These are phyloP conservation scores for Boletales sp. DNA, from an alignment of 768 basidiomycete species.

Conservation along the genomic window DNA sequence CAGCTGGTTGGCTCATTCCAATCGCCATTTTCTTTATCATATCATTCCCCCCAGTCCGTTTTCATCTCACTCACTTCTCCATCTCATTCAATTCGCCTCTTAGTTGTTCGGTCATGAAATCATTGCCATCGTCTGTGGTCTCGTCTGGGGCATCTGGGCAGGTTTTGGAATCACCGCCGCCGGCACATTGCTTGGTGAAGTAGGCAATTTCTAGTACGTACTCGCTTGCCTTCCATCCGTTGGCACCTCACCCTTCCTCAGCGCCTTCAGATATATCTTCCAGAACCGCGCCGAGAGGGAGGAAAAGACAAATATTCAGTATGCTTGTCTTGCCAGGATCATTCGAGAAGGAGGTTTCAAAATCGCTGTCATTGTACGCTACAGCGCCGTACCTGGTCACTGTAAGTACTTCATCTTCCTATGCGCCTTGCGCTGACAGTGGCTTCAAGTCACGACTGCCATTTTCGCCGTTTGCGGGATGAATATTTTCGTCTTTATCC, in stretches of 20 bases:
- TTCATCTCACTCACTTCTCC: not conserved
- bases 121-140: conserved; percentile 79
- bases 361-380: conserved; percentile 71
- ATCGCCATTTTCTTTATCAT: conserved; percentile 80
- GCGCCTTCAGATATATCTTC: conserved; percentile 84
- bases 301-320: conserved; percentile 54
- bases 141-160: conserved; percentile 86
- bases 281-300: conserved; percentile 70
- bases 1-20: conserved; percentile 71
- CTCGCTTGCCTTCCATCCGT: not conserved
- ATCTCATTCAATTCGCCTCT: conserved; percentile 4
- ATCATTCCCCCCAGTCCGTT: conserved; percentile 75
- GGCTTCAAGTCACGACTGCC: conserved; percentile 69
- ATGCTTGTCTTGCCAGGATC: conserved; percentile 60
- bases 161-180: conserved; percentile 86
- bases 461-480: conserved; percentile 90
- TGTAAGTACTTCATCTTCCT: conserved; percentile 45
- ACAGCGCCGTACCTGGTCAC: conserved; percentile 84
- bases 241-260: conserved; percentile 27
- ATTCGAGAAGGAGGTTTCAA: conserved; percentile 88
- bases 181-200: conserved; percentile 81
- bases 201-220: conserved; percentile 83
- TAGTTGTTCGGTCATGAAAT: conserved; percentile 93
- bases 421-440: not conserved
- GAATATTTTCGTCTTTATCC: conserved; percentile 68